Conservation (phyloP, 768 basidiomycete genomes). For the Trametes cingulata region DNA sequence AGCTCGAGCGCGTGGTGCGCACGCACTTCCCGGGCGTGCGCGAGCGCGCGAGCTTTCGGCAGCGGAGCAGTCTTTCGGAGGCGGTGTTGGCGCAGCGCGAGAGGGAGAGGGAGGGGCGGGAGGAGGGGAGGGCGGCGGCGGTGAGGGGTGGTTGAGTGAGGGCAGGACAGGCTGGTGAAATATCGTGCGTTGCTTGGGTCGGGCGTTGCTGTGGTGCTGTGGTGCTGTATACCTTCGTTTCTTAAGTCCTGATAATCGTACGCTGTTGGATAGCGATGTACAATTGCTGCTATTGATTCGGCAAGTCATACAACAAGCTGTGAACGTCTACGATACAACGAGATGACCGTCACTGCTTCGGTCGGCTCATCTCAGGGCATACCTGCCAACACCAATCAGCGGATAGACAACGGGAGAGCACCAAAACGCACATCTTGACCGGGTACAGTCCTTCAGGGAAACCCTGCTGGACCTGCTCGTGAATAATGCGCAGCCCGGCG, state of each 20-base stretch:
- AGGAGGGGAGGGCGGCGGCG: conserved; percentile 2
- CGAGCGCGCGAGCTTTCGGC: conserved; percentile 48
- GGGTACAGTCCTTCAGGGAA: conserved; percentile 78
- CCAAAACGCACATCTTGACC: conserved; percentile 75
- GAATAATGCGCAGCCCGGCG: conserved; percentile 71
- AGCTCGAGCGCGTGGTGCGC: conserved; percentile 63
- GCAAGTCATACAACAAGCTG: neutral
- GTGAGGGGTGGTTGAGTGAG: neutral
- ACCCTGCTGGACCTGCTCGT: conserved; percentile 79
- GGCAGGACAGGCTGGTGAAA: neutral
- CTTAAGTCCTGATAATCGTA: neutral
- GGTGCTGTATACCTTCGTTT: conserved; percentile 4
- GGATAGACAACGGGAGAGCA: neutral
- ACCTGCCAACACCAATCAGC: conserved; percentile 40
- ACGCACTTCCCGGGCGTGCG: conserved; percentile 58
- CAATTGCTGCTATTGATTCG: neutral
- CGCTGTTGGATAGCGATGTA: neutral
- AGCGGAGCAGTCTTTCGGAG: conserved; percentile 55
- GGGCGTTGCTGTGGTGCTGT: neutral
- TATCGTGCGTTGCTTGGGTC: no score
- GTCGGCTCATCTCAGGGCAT: conserved; percentile 48
- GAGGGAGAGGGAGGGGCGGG: conserved; percentile 12
- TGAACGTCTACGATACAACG: neutral
- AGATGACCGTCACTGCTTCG: neutral
- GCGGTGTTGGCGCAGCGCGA: conserved; percentile 43